Conservation (phyloP, 345 rosid genomes). For the Dipteronia dyeriana region DNA sequence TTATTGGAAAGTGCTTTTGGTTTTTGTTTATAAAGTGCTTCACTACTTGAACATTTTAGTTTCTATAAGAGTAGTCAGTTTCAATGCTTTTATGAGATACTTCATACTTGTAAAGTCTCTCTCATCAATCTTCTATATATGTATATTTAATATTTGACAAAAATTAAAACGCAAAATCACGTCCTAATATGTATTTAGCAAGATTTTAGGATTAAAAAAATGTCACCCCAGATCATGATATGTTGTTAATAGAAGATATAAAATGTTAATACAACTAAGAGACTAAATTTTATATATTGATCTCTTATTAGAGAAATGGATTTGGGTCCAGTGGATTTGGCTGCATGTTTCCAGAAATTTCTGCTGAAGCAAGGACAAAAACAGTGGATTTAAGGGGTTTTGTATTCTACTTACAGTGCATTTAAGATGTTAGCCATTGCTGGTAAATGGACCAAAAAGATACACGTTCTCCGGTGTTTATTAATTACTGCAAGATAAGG, state of each 20-base stretch:
- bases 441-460: neutral
- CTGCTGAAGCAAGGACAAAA: constrained; percentile 29
- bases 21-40: neutral
- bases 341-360: constrained; percentile 14
- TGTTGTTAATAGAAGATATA: too few relatives aligned
- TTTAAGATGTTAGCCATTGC: constrained; percentile 13
- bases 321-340: constrained; percentile 6
- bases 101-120: neutral
- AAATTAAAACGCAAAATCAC: too few relatives aligned
- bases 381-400: constrained; percentile 24
- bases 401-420: constrained; percentile 30
- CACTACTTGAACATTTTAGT: neutral
- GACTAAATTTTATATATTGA: too few relatives aligned
- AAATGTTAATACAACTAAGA: too few relatives aligned
- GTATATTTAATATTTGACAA: too few relatives aligned
- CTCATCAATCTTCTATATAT: neutral
- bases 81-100: neutral
- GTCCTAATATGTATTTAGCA: too few relatives aligned
- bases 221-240: too few relatives aligned
- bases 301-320: too few relatives aligned
- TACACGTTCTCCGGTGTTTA: neutral
- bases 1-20: neutral
- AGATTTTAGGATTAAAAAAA: too few relatives aligned
- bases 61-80: neutral
- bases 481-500: neutral